phyloP scores from a whole-genome alignment of 2,329 filamentous ascomycete genomes.

The Eurotiales sp. region DNA sequence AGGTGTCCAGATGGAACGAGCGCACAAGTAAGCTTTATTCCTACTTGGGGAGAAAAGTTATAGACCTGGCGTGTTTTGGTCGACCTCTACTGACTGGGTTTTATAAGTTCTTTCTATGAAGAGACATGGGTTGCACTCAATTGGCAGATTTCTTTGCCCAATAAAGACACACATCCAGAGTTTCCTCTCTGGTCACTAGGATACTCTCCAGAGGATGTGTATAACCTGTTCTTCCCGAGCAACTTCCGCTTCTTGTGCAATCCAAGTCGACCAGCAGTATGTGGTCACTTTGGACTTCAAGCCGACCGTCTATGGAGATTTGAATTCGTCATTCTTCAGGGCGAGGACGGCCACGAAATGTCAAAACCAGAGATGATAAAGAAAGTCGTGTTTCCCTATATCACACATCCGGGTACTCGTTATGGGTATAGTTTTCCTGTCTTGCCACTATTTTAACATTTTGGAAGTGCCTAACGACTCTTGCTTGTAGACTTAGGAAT shows the following conservation, averaged over 20 bases:
- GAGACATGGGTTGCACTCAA: constrained; percentile 49
- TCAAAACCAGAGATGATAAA: constrained; percentile 25
- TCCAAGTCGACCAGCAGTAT: constrained; percentile 40
- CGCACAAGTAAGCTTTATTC: constrained; percentile 4
- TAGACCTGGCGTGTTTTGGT: too few species aligned
- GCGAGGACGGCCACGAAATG: constrained; percentile 29
- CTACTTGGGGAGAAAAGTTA: too few species aligned
- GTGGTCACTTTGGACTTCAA: constrained; percentile 43
- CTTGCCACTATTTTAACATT: not conserved
- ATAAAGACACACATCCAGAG: constrained; percentile 43
- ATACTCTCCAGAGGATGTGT: constrained; percentile 45
- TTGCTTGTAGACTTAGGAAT: constrained; percentile 20
- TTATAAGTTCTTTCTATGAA: constrained; percentile 14
- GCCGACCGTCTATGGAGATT: constrained; percentile 44
- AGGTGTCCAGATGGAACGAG: constrained; percentile 35
- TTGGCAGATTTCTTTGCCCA: constrained; percentile 42
- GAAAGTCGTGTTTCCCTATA: constrained; percentile 27
- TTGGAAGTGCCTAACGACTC: constrained; percentile 11
- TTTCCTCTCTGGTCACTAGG: constrained; percentile 49
- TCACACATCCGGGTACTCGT: constrained; percentile 20
- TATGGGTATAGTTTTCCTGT: constrained; percentile 1
- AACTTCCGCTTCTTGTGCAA: constrained; percentile 46
- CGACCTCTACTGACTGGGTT: too few species aligned
- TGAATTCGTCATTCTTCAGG: constrained; percentile 30
- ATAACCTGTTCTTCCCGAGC: constrained; percentile 46